Evolutionary conservation across 495 filamentous ascomycete species (phyloP).

Genomic region (Annulohypoxylon moriforme): DNA sequence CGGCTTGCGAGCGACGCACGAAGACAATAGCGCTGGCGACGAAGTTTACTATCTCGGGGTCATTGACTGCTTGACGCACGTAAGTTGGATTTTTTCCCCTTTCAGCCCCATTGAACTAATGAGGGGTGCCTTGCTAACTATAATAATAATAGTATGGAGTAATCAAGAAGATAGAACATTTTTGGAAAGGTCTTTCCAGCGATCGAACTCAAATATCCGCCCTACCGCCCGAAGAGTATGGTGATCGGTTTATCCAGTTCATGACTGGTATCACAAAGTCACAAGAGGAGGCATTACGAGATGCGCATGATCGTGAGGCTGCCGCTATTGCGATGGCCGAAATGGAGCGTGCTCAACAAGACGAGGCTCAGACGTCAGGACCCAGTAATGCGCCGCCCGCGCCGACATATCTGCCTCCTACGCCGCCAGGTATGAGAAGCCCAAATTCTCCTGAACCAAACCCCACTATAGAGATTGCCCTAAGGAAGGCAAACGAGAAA

Average conservation of each 20-base stretch:
- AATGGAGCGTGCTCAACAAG: constrained; percentile 46
- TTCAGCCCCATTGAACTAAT: no score
- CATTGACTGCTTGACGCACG: constrained; percentile 96
- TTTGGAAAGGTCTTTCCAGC: constrained; percentile 89
- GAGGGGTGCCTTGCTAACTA: constrained; percentile 55
- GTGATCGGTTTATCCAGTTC: constrained; percentile 93
- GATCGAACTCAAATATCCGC: constrained; percentile 89
- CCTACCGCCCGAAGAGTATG: constrained; percentile 90
- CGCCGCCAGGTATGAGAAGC: constrained; percentile 57
- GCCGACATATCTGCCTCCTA: constrained; percentile 57
- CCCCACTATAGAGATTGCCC: constrained; percentile 47
- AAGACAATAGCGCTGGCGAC: constrained; percentile 83
- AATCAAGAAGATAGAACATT: constrained; percentile 88
- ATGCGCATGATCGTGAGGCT: constrained; percentile 62
- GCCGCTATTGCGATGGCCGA: constrained; percentile 55
- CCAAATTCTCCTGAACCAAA: constrained; percentile 58
- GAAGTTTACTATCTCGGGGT: constrained; percentile 98
- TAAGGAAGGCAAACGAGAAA: constrained; percentile 50
- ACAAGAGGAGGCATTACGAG: constrained; percentile 78
- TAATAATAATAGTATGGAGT: constrained; percentile 73
- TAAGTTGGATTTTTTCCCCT: constrained; percentile 65
- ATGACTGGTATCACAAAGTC: constrained; percentile 92
- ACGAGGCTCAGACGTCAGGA: constrained; percentile 20
- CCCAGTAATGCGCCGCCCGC: constrained; percentile 49
- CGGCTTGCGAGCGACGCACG: constrained; percentile 91